These are phyloP conservation scores for Eurotiales sp. DNA, from an alignment of 2,329 filamentous ascomycete genomes.

Conservation along the genomic window DNA sequence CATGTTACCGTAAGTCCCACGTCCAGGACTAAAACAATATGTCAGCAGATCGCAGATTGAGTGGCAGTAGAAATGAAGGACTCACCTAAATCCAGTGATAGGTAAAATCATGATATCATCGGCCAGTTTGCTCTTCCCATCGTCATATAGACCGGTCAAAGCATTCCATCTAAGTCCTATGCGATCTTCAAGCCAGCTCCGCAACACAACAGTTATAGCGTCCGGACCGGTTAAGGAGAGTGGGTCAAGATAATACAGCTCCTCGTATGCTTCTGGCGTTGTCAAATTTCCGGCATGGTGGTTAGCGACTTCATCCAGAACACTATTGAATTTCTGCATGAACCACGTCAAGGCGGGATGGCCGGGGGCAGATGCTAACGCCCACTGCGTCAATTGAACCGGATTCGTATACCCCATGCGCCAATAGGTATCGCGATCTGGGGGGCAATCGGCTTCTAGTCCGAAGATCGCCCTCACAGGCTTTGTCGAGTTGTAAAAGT, in stretches of 20 bases:
- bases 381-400: constrained; percentile 32
- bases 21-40: constrained; percentile 22
- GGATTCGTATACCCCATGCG: constrained; percentile 33
- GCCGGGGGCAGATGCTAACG: constrained; percentile 24
- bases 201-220: constrained; percentile 27
- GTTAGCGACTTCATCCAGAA: constrained; percentile 14
- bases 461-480: constrained; percentile 26
- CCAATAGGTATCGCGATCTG: constrained; percentile 27
- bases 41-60: neutral
- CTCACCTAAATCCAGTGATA: constrained; percentile 33
- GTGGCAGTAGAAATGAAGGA: neutral
- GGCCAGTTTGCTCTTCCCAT: constrained; percentile 26
- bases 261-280: constrained; percentile 12
- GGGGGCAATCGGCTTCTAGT: constrained; percentile 29
- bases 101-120: constrained; percentile 31
- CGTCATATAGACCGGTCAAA: constrained; percentile 27
- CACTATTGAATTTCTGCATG: constrained; percentile 20
- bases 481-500: constrained; percentile 19
- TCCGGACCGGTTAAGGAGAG: constrained; percentile 28
- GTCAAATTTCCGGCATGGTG: constrained; percentile 14
- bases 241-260: constrained; percentile 24
- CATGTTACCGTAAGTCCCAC: constrained; percentile 28
- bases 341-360: constrained; percentile 28
- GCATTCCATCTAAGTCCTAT: constrained; percentile 29
- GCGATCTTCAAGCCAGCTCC: constrained; percentile 21